phyloP scores from a whole-genome alignment of 176 grass and related monocot genomes.

The Eremochloa ophiuroides region DNA sequence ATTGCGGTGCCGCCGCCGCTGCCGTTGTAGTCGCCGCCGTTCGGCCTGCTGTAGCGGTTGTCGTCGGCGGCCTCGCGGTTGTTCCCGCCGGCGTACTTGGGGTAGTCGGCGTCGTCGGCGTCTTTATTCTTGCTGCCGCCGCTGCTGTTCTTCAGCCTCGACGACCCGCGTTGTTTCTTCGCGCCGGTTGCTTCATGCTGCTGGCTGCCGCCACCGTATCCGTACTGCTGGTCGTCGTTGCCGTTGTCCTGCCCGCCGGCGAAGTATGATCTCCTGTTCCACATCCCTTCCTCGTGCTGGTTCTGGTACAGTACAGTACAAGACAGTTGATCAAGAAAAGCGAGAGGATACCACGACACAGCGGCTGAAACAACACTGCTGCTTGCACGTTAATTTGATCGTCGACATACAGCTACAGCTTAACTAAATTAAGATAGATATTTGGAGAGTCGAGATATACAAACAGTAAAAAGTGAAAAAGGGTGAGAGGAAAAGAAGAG shows the following conservation, averaged over 20 bases:
- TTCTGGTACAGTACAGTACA: neutral
- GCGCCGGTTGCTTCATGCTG: neutral
- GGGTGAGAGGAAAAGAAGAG: neutral
- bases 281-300: neutral
- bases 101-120: neutral
- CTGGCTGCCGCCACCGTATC: neutral
- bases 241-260: neutral
- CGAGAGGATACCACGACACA: neutral
- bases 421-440: neutral
- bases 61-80: neutral
- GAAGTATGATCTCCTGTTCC: neutral
- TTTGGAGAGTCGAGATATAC: neutral
- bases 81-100: neutral
- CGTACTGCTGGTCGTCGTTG: neutral
- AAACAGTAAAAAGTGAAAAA: constrained; percentile 30
- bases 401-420: neutral
- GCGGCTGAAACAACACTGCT: neutral
- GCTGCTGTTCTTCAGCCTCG: constrained; percentile 23
- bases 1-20: neutral
- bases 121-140: neutral
- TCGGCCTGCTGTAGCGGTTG: neutral
- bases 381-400: neutral
- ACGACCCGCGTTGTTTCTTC: constrained; percentile 18
- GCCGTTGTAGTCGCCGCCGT: neutral
- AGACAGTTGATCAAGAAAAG: neutral